Conservation (phyloP, 2,329 filamentous ascomycete species). For the Sphaerulina musiva region DNA sequence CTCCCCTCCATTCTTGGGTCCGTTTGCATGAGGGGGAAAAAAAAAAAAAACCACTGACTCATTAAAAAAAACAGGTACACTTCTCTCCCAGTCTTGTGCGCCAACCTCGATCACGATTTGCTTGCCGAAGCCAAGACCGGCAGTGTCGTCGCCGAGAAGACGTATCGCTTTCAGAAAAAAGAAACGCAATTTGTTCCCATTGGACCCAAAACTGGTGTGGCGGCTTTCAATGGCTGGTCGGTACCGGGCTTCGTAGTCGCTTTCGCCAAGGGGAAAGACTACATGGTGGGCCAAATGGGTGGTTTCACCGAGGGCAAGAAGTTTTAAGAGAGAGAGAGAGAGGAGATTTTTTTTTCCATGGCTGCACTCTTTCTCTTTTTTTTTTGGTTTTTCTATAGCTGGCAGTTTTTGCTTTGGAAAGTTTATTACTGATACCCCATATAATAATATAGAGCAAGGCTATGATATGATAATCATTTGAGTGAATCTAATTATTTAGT, state of each 20-base stretch:
- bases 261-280: conserved; percentile 35
- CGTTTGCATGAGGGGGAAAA: no score
- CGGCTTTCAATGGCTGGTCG: conserved; percentile 31
- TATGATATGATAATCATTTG: no score
- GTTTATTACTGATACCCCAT: not conserved
- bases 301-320: conserved; percentile 28
- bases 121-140: conserved; percentile 28
- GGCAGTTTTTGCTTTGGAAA: not conserved
- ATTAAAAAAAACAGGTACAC: conserved; percentile 15
- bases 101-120: conserved; percentile 46
- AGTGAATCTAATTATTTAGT: no score
- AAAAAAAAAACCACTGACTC: no score
- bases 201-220: conserved; percentile 33
- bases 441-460: not conserved
- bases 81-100: conserved; percentile 37
- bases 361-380: no score
- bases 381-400: no score
- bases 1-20: no score
- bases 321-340: conserved; percentile 9
- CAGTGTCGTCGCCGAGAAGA: conserved; percentile 23
- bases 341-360: no score
- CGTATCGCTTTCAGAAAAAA: conserved; percentile 24
- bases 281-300: conserved; percentile 28
- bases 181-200: conserved; percentile 29
- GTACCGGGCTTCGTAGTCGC: conserved; percentile 32